Evolutionary conservation across 2,329 filamentous ascomycete genomes (phyloP), one percentile per base, ranked within the genome.

Genomic region (Colletotrichum siamense): DNA sequence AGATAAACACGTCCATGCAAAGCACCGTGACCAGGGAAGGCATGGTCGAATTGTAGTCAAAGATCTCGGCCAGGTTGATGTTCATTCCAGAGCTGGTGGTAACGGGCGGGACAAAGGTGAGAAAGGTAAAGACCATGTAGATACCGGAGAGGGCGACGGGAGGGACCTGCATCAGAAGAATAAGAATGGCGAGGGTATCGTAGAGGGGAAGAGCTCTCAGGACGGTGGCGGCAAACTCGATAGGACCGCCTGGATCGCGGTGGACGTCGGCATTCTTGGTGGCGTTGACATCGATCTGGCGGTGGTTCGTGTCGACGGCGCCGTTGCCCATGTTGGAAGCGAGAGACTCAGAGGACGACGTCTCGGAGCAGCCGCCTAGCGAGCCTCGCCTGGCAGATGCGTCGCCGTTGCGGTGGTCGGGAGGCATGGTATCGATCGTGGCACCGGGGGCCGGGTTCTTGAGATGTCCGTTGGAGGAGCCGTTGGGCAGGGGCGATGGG

Each of bases 161-260:
- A 34, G 96, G 96, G 12, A 98, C 92, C 83, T 98, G 96, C 86
- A 98, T 94, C 79, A 99, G 92, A 81, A 98, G 95, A 86, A 98
- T 98, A 84, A 99, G 92, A 82, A 99, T 98, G 83, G 96, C 96
- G 86, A 98, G 95, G 77, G 96, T 98, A 87, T 99, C 96, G 87
- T 95, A 95, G 82, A 98, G 92, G 70, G 96, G 96, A 81, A 96
- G 96, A 69, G 96, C 95, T 81, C 93, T 93, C 83, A 99, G 92
- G 81, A 99, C 96, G 71, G 96, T 98, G 80, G 95, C 91, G 78
- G 94, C 94, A 79, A 98, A 89, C 81, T 95, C 93, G 79, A 98
- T 87, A 64, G 95, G 92, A 73, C 94, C 94, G 75, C 94, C 94
- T 71, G 92, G 89, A 82, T 94, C 92, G 80, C 93, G 93, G 82